Evolutionary conservation across 495 filamentous ascomycete species (phyloP), one percentile per base, ranked within the genome.

Genomic region (Penicillium paradoxum): DNA sequence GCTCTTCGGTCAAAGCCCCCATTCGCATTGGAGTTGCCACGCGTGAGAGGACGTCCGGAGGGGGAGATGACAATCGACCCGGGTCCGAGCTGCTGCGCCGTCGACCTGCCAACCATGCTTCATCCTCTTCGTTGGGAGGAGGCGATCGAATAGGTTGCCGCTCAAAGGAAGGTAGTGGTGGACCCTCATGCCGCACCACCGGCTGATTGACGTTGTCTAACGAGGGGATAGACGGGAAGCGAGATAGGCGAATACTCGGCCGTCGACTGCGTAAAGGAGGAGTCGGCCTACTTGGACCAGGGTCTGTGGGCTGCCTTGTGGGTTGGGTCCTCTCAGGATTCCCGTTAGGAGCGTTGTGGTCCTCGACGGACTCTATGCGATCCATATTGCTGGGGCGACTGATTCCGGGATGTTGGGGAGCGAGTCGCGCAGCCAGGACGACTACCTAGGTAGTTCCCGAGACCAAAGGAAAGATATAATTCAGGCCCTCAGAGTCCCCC

Each of bases 51-150:
- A 63, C 54, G 34, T 72, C 58, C 29, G 63, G 49, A 15, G 52
- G 53, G 4, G 73, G 64, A 1, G 66, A 60, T 7, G 72, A 73
- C 61, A 63, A 77, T 30, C 69, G 63, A 21, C 70, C 69, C 14
- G 61, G 74, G 42, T 76, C 74, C 13, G 74, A 77, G 42, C 40
- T 75, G 57, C 74, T 77, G 57, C 74, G 74, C 29, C 74, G 72
- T 45, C 74, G 70, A 24, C 60, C 63, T 14, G 52, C 60, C 25
- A 68, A 57, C 56, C 59, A 55, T 18, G 62, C 50, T 45, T 73
- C 67, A 43, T 69, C 67, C 40, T 73, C 69, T 32, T 67, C 63
- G 6, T 24, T 54, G 19, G 44, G 43, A 1, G 54, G 57, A 7
- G 54, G 56, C 14, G 62, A 64, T 27, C 38, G 51, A 14, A 62